phyloP scores from a whole-genome alignment of 2,329 filamentous ascomycete species.

The Verticillium nonalfalfae region DNA sequence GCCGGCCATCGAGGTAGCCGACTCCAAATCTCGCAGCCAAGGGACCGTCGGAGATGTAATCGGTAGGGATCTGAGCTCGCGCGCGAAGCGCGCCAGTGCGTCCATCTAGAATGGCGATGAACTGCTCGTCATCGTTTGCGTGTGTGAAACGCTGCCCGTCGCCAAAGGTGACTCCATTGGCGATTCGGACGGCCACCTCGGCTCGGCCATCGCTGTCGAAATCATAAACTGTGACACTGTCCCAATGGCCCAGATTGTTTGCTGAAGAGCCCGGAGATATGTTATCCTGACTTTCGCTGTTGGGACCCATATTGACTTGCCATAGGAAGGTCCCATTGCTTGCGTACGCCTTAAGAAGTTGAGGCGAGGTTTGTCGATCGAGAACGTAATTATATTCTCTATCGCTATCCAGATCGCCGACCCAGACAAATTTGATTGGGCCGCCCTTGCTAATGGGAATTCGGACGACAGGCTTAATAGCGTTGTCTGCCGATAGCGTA shows the following conservation, averaged over 20 bases:
- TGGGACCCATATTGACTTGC: constrained; percentile 13
- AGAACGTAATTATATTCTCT: constrained; percentile 15
- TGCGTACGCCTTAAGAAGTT: constrained; percentile 10
- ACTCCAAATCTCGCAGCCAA: constrained; percentile 12
- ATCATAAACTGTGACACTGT: constrained; percentile 16
- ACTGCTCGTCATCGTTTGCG: constrained; percentile 11
- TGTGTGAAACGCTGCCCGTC: constrained; percentile 10
- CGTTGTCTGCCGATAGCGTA: constrained; percentile 7
- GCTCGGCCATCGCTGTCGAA: constrained; percentile 15
- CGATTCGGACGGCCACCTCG: constrained; percentile 15
- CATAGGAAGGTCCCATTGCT: constrained; percentile 13
- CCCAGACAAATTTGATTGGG: constrained; percentile 16
- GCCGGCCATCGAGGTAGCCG: constrained; percentile 12
- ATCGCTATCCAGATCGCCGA: constrained; percentile 16
- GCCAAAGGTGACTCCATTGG: constrained; percentile 14
- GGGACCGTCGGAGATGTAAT: constrained; percentile 7
- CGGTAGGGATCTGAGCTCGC: constrained; percentile 1
- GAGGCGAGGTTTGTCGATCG: constrained; percentile 12
- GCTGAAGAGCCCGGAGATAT: constrained; percentile 13
- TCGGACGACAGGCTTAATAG: constrained; percentile 9
- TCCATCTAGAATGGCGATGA: constrained; percentile 14
- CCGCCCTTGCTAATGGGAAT: constrained; percentile 11
- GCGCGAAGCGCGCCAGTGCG: constrained; percentile 11
- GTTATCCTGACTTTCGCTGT: constrained; percentile 14
- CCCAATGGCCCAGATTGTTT: constrained; percentile 14